These are phyloP conservation scores for Buddleja alternifolia DNA, from an alignment of 257 asterid species.

Conservation along the genomic window DNA sequence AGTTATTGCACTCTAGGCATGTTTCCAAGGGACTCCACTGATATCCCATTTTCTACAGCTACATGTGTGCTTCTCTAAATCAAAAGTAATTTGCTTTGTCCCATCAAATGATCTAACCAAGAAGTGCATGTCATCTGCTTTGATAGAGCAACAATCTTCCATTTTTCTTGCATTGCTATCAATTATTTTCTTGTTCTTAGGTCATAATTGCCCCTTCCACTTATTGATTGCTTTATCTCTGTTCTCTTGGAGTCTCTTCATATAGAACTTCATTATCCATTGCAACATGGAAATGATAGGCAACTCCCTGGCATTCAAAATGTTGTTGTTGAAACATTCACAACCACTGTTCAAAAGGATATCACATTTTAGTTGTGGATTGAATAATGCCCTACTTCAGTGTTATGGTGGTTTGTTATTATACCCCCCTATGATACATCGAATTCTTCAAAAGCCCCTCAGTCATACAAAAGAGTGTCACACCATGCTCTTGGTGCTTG, in stretches of 20 bases:
- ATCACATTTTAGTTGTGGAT: background rate
- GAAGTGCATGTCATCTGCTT: background rate
- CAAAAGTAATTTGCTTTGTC: no score
- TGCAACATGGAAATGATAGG: background rate
- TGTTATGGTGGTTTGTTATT: background rate
- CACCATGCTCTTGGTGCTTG: no score
- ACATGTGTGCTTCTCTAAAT: no score
- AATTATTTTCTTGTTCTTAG: background rate
- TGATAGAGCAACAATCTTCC: background rate
- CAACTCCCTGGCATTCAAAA: background rate
- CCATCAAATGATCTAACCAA: no score
- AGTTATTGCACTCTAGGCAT: no score
- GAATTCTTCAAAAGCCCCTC: no score
- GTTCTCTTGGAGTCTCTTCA: background rate
- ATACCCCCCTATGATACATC: no score
- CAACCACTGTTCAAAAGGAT: conserved; percentile 7
- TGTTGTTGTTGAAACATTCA: conserved; percentile 1
- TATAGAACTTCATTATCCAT: background rate
- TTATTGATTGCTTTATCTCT: background rate
- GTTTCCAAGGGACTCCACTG: no score
- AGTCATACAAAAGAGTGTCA: no score
- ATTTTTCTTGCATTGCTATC: background rate
- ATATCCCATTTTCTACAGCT: no score
- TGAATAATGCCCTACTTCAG: conserved; percentile 8
- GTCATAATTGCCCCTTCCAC: background rate